Evolutionary conservation across 2,329 filamentous ascomycete genomes (phyloP), one percentile per base, ranked within the genome.

Genomic region (Ophiostoma tasmaniense): DNA sequence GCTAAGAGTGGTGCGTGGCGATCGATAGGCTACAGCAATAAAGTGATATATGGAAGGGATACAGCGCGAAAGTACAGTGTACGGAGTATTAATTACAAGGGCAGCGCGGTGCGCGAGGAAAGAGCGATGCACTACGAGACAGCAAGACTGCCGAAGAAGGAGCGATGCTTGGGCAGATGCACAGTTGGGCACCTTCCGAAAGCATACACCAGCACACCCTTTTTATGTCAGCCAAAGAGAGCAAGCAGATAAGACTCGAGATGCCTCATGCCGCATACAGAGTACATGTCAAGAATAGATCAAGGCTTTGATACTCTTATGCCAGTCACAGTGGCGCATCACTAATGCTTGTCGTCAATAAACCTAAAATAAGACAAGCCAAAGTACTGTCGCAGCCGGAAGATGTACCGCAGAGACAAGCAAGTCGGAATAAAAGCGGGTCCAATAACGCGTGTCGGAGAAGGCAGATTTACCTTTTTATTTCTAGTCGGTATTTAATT

Each of bases 1-100:
- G 22, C n/a, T 13, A 42, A 59, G 50, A 61, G 50, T 30, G 64
- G 59, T 65, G 45, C 59, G 68, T 64, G 66, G 59, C 65, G 66
- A 69, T 66, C 50, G 42, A 67, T 52, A 61, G 68, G 50, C 22
- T 55, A 55, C 50, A 55, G 50, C 50, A 5, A 61, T 20, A 13
- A 17, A 11, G 30, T 17, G 55, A 13, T 39, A 25, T 13, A 13
- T 8, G 55, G 13, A 13, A 30, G 55, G 13, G 25, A 61, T 61
- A 2, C 20, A 45, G 42, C 42, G 42, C 25, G 25, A 28, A 30
- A 59, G 10, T 28, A 11, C n/a, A 55, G n/a, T 25, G 59, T 28
- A 11, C n/a, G 25, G n/a, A 25, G 59, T 30, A 35, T 20, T 11
- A 8, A 35, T 7, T 61, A 33, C 59, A 14, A 35, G 55, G 55